Evolutionary conservation across 352 stramenopile genomes (phyloP).

Genomic region (Phytophthora idaei): DNA sequence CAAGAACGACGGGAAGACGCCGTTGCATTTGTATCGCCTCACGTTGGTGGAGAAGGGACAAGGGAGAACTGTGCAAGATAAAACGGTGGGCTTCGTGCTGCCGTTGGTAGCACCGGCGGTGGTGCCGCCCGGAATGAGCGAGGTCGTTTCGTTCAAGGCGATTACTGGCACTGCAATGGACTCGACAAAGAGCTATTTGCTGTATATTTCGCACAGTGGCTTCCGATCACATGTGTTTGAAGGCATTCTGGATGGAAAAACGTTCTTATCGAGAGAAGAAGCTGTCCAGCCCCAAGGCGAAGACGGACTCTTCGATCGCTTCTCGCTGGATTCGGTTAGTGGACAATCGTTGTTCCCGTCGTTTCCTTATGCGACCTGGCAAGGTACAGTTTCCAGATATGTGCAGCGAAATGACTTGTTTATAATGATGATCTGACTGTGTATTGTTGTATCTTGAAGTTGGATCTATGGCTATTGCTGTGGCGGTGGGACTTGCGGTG

Average conservation of each 20-base stretch:
- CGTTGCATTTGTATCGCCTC: constrained; percentile 52
- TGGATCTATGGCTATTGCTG: constrained; percentile 52
- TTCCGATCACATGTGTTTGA: constrained; percentile 59
- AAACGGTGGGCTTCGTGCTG: constrained; percentile 28
- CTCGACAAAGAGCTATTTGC: constrained; percentile 36
- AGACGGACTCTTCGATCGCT: constrained; percentile 39
- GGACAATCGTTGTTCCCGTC: constrained; percentile 37
- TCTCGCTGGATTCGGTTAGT: constrained; percentile 32
- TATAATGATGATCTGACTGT: constrained; percentile 1
- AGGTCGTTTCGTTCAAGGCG: constrained; percentile 37
- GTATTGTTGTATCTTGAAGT: constrained; percentile 33
- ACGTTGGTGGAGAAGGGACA: constrained; percentile 31
- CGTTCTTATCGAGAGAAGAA: constrained; percentile 42
- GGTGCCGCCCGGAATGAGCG: constrained; percentile 35
- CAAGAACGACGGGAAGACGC: constrained; percentile 49
- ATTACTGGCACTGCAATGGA: constrained; percentile 32
- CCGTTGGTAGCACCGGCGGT: constrained; percentile 38
- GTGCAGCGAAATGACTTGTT: not conserved
- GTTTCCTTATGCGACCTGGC: constrained; percentile 61
- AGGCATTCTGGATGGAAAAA: constrained; percentile 45
- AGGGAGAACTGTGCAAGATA: not conserved
- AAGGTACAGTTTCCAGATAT: constrained; percentile 36
- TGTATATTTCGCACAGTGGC: constrained; percentile 75
- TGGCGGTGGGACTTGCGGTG: constrained; percentile 53
- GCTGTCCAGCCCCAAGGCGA: constrained; percentile 34